A percentile compares a stretch with the other conserved stretches of the same genome.
These are phyloP conservation scores for Liriodendron chinense DNA, from an alignment of 164 flowering plant species.

Conservation along the genomic window DNA sequence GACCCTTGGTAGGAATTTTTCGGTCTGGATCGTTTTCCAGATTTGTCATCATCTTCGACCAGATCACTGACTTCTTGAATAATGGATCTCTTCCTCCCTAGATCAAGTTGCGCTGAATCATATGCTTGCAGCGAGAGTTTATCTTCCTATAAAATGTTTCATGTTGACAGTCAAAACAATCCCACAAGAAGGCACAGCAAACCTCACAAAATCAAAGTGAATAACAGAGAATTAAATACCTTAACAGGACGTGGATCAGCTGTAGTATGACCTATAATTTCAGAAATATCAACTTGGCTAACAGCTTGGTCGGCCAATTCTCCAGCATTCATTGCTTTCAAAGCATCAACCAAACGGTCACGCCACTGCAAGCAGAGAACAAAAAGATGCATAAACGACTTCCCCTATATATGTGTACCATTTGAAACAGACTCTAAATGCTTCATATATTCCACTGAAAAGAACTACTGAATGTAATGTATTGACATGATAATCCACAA, in stretches of 20 bases:
- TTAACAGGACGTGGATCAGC: constrained; percentile 23
- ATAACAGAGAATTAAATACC: constrained; percentile 24
- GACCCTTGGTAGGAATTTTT: constrained; percentile 37
- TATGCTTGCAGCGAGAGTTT: constrained; percentile 24
- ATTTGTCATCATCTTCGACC: constrained; percentile 34
- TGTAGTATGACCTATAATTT: constrained; percentile 28
- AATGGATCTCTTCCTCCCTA: constrained; percentile 60
- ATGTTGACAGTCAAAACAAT: background rate
- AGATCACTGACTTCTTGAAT: constrained; percentile 31
- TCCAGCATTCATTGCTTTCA: constrained; percentile 59
- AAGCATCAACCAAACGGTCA: constrained; percentile 66
- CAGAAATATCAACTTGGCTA: constrained; percentile 37
- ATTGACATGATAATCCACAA: no score
- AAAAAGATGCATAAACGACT: background rate
- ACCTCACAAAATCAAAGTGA: background rate
- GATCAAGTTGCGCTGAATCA: constrained; percentile 29
- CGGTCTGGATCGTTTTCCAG: constrained; percentile 59
- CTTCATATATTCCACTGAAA: no score
- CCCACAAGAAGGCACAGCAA: background rate
- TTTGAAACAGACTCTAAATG: background rate
- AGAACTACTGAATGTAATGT: no score
- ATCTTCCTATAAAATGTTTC: constrained; percentile 51
- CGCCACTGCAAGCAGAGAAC: constrained; percentile 59
- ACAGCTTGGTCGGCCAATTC: constrained; percentile 33
- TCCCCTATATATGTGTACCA: background rate